These are phyloP conservation scores for Aspergillus candidus DNA, from an alignment of 2,329 filamentous ascomycete species.

Conservation along the genomic window DNA sequence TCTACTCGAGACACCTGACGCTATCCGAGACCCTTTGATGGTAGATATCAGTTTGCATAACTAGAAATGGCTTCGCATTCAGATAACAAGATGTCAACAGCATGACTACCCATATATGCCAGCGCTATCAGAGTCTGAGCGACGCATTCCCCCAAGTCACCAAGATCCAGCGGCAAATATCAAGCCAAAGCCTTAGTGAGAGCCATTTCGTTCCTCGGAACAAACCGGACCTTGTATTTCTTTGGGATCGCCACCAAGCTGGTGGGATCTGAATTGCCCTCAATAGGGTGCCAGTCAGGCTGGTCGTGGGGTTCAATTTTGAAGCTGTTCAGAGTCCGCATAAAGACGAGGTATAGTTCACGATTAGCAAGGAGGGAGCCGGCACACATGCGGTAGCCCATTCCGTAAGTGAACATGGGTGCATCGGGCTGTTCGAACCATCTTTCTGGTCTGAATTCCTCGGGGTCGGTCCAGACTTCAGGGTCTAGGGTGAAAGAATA, in stretches of 20 bases:
- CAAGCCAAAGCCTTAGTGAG: conserved; percentile 39
- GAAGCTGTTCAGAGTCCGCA: conserved; percentile 58
- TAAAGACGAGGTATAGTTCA: conserved; percentile 59
- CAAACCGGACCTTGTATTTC: conserved; percentile 53
- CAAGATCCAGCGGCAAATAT: conserved; percentile 1
- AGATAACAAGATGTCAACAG: no score
- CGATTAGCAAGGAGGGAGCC: conserved; percentile 58
- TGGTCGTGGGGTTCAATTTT: conserved; percentile 50
- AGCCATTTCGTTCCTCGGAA: conserved; percentile 47
- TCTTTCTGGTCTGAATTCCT: conserved; percentile 55
- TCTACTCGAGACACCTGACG: no score
- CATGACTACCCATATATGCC: no score
- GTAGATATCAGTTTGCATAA: no score
- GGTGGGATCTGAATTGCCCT: conserved; percentile 55
- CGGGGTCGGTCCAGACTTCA: conserved; percentile 53
- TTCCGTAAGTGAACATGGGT: conserved; percentile 59
- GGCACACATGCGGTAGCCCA: conserved; percentile 64
- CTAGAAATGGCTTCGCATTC: no score
- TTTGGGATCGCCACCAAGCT: conserved; percentile 57
- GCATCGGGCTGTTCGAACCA: conserved; percentile 60
- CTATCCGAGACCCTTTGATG: no score
- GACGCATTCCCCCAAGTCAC: no score
- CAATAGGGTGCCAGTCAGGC: conserved; percentile 54
- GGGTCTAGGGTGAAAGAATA: conserved; percentile 34
- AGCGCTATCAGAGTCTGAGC: background rate